A percentile compares a stretch with the other conserved stretches of the same genome.
These are phyloP conservation scores for Tetradesmus lagerheimii DNA, from an alignment of 139 green algal species.

Conservation along the genomic window DNA sequence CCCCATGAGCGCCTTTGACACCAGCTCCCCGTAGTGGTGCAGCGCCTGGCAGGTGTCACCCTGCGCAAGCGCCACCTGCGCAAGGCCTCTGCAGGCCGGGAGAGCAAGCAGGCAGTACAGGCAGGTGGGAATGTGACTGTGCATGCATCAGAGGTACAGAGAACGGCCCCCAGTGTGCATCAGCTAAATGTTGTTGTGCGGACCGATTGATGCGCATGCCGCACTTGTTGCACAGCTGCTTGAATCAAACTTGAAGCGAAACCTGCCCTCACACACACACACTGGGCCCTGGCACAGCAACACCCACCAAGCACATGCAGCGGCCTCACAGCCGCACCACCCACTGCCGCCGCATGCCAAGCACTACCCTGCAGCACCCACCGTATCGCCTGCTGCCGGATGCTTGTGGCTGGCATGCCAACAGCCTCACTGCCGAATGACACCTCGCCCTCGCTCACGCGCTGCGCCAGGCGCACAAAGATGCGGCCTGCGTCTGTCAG, in stretches of 20 bases:
- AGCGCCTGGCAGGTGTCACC: conserved; percentile 63
- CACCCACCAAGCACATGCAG: neutral
- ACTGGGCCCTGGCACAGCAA: no score
- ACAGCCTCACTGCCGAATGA: conserved; percentile 73
- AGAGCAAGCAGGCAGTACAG: no score
- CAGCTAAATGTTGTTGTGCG: no score
- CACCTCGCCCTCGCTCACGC: conserved; percentile 80
- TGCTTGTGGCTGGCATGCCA: conserved; percentile 68
- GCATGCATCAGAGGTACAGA: no score
- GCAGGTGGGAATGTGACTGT: neutral
- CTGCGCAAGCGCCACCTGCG: conserved; percentile 67
- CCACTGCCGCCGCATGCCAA: neutral
- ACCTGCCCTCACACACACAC: no score
- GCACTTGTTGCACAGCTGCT: no score
- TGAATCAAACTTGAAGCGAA: no score
- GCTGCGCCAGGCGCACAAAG: conserved; percentile 61
- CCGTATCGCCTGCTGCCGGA: conserved; percentile 79
- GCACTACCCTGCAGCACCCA: neutral
- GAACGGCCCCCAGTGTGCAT: no score
- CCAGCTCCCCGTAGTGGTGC: conserved; percentile 82
- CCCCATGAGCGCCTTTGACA: conserved; percentile 70
- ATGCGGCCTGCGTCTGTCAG: conserved; percentile 39
- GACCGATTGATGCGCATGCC: no score
- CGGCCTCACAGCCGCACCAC: neutral
- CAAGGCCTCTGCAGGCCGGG: conserved; percentile 43